Base-by-base conservation (phyloP, 2,329 filamentous ascomycete genomes). In the Coniochaeta ligniaria region DNA sequence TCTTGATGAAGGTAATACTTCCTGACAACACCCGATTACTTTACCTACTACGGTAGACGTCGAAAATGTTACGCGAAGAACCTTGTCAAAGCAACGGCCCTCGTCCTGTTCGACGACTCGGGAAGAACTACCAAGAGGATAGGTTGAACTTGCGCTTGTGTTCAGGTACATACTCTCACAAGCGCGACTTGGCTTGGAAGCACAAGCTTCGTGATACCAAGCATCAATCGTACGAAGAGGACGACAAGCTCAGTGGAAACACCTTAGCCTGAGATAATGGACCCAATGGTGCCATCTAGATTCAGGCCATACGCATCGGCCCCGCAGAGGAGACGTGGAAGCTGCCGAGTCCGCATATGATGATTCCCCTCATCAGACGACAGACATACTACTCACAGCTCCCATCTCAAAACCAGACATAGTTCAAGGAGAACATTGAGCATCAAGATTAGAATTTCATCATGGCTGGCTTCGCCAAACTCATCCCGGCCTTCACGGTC, bases 401-500 rank as follows among this genome's bases (percentile, higher is more conserved):
- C 22, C 12, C 17, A 4, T 17, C 47, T 8, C 17, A 7, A 26
- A 22, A 31, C 28, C 24, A 52, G 3, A 17, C 24, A 6, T 17
- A 17, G 22, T 17, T 8, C 24, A 6, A 52, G 12, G n/a, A 24
- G 22, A 11, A n/a, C 4, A 9, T 38, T 41, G 20, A 43, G 45
- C 35, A 14, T 57, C 56, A 43, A 11, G 17, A 57, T 3, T 16
- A 28, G n/a, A 7, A n/a, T 4, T 52, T 28, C 14, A 65, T 43
- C 63, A 76, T 75, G 72, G 65, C 73, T 20, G 63, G 31, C 12
- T 76, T 75, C 61, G 70, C 74, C 60, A 76, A 71, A 62, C 73
- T 76, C 59, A 71, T 74, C 59, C 75, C 75, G 5, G 75, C 75
- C 64, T 77, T 77, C 62, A 75, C 73, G 56, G 69, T 70, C 47